These are phyloP conservation scores for Trifolium pratense DNA, from an alignment of 306 rosid genomes.

Conservation along the genomic window DNA sequence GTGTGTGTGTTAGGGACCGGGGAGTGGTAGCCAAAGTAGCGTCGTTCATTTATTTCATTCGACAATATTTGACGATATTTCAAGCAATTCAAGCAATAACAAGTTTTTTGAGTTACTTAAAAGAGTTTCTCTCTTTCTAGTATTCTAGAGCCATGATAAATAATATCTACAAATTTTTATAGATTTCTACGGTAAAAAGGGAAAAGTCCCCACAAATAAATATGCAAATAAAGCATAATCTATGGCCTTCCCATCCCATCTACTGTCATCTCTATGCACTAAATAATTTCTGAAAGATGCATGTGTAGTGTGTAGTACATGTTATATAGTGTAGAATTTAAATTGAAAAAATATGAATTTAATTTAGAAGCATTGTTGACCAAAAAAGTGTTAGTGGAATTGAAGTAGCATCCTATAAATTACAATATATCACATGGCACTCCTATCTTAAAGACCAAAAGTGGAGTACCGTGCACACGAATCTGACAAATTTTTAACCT, in stretches of 20 bases:
- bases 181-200: too few relatives aligned
- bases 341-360: background rate
- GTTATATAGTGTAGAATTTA: background rate
- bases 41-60: too few relatives aligned
- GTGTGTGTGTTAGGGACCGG: too few relatives aligned
- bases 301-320: background rate
- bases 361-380: slow-evolving; percentile 10
- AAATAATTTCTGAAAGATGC: slow-evolving; percentile 3
- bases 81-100: too few relatives aligned
- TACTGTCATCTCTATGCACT: background rate
- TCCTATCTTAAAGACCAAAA: slow-evolving; percentile 52
- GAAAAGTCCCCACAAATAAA: too few relatives aligned
- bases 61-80: too few relatives aligned
- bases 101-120: too few relatives aligned
- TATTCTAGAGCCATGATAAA: too few relatives aligned
- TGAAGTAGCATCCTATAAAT: slow-evolving; percentile 42
- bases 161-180: too few relatives aligned
- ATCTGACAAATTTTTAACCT: slow-evolving; percentile 62
- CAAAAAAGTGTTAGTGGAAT: slow-evolving; percentile 46
- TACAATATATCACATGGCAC: slow-evolving; percentile 53
- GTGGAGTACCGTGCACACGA: slow-evolving; percentile 51
- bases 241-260: background rate
- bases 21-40: too few relatives aligned
- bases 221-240: background rate
- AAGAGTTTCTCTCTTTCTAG: too few relatives aligned